A percentile compares a stretch with the other conserved stretches of the same genome.
phyloP scores from a whole-genome alignment of 225 moss, liverwort and hornwort genomes.

The Neckera pumila region DNA sequence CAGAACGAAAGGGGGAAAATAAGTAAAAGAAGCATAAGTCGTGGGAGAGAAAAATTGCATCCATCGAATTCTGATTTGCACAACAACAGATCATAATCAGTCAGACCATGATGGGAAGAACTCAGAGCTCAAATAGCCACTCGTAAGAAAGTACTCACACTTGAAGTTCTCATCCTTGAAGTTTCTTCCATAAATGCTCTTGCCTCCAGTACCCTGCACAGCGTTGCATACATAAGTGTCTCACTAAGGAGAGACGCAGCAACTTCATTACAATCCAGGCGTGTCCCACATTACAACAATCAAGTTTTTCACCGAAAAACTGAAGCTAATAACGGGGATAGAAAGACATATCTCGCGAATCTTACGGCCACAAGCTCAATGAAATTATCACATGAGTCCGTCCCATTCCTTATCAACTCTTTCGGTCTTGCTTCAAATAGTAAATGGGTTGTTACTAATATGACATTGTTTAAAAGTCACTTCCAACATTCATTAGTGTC shows the following conservation, averaged over 20 bases:
- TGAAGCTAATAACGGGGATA: background rate
- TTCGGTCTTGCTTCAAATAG: background rate
- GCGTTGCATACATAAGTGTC: background rate
- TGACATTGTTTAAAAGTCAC: background rate
- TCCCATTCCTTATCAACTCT: background rate
- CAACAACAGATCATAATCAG: background rate
- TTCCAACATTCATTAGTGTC: background rate
- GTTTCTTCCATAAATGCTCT: constrained; percentile 75
- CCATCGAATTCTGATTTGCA: background rate
- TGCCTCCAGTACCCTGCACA: constrained; percentile 82
- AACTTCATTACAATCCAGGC: background rate
- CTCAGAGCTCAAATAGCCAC: background rate
- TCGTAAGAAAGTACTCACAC: constrained; percentile 26
- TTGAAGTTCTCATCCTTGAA: constrained; percentile 89
- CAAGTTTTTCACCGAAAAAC: background rate
- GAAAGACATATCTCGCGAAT: background rate
- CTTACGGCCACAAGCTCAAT: background rate
- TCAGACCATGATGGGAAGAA: background rate
- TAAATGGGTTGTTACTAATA: background rate
- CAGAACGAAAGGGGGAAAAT: background rate
- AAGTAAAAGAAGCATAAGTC: background rate
- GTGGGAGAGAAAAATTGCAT: background rate
- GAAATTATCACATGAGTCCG: background rate
- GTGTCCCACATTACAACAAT: background rate
- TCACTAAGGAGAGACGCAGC: background rate